Base-by-base conservation (phyloP, 345 rosid genomes). In the Hirschfeldia incana region DNA sequence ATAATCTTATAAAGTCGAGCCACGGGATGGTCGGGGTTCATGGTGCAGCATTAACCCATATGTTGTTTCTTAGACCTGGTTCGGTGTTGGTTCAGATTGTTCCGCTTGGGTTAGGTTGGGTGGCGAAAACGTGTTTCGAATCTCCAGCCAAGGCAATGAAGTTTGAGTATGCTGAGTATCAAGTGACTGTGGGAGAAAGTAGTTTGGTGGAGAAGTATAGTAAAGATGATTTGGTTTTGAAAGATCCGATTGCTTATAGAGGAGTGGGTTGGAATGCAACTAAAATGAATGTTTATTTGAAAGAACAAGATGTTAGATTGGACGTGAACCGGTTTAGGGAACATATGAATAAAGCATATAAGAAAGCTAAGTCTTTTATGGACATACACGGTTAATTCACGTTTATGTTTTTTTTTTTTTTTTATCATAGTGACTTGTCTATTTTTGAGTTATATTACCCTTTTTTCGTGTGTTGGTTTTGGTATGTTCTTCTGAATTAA, bases 1-100 rank as follows among this genome's bases (percentile, higher is more conserved):
- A 85, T 77, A 76, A 64, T 2, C 62, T 85, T 2, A 33, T 89
- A 15, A 87, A 86, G 67, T 85, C 90, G 1, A 86, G 89, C 57
- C 89, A 88, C 6, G 87, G 68, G 4, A 84, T 88, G 85, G 57
- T 89, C 0, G 91, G 92, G 34, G 88, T 91, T 33, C 93, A 89
- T 7, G 91, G 93, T 5, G 91, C 91, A 2, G 93, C 87, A 1
- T 85, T 88, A 3, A 88, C 93, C 0, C 91, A 89, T 6, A 72
- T 78, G 1, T 65, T 88, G 74, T 89, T 89, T 73, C 89, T 89
- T 42, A 74, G 89, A 26, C 85, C 85, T 0, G 85, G 91, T 0
- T 60, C 92, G 3, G 83, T 85, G 4, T 77, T 91, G 1, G 69
- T 85, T 76, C 93, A 89, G 21, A 82, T 87, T 78, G 84, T 88